Evolutionary conservation across 306 rosid genomes (phyloP).

Genomic region (Casuarina cunninghamiana): DNA sequence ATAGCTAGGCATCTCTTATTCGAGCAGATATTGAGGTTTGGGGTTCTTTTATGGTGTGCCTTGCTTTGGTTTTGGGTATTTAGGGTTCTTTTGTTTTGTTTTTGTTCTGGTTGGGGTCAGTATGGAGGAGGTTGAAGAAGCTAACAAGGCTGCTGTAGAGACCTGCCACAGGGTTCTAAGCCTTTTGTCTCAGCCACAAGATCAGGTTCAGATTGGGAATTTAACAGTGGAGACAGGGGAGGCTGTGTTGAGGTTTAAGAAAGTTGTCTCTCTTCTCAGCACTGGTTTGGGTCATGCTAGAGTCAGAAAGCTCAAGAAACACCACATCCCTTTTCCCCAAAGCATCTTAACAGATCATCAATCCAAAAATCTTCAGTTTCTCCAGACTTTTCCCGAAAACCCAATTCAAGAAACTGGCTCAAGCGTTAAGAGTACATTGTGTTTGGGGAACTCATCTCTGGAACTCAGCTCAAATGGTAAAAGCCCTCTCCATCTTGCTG

Average conservation of each 20-base stretch:
- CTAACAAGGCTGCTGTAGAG: slow-evolving; percentile 75
- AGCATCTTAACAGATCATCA: slow-evolving; percentile 47
- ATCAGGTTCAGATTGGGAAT: slow-evolving; percentile 58
- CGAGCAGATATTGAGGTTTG: slow-evolving; percentile 29
- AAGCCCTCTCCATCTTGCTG: slow-evolving; percentile 56
- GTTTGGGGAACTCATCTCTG: slow-evolving; percentile 64
- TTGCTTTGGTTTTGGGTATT: slow-evolving; percentile 30
- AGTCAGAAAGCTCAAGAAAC: slow-evolving; percentile 61
- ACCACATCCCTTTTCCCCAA: slow-evolving; percentile 56
- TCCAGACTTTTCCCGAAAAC: slow-evolving; percentile 49
- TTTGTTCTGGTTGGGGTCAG: slow-evolving; percentile 24
- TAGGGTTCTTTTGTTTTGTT: slow-evolving; percentile 16
- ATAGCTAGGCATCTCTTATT: slow-evolving; percentile 37
- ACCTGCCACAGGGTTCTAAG: slow-evolving; percentile 76
- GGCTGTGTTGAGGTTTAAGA: slow-evolving; percentile 81
- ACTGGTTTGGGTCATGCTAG: slow-evolving; percentile 84
- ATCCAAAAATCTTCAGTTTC: slow-evolving; percentile 43
- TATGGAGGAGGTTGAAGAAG: slow-evolving; percentile 87
- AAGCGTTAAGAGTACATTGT: slow-evolving; percentile 41
- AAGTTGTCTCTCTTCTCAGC: slow-evolving; percentile 78
- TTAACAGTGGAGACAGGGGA: slow-evolving; percentile 77
- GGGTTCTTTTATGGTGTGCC: slow-evolving; percentile 26
- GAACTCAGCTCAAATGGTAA: slow-evolving; percentile 72
- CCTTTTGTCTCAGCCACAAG: slow-evolving; percentile 66
- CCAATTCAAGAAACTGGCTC: slow-evolving; percentile 57